A percentile compares a stretch with the other conserved stretches of the same genome.
phyloP scores from a whole-genome alignment of 2,329 filamentous ascomycete species.

The Fusarium siculi region DNA sequence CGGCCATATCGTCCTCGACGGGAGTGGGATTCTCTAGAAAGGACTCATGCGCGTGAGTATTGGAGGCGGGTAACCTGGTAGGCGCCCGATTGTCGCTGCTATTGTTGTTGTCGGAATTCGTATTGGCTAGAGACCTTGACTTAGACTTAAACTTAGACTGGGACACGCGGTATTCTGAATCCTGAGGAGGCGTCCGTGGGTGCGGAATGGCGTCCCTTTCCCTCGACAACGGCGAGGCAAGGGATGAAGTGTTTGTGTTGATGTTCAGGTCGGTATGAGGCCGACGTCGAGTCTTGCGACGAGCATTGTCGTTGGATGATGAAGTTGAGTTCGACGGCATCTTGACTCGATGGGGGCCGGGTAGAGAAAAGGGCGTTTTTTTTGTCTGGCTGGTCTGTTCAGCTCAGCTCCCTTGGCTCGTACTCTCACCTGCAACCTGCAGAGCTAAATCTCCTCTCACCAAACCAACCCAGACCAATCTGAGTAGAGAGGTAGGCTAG shows the following conservation, averaged over 20 bases:
- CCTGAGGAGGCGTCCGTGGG: constrained; percentile 34
- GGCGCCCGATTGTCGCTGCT: constrained; percentile 42
- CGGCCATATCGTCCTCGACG: constrained; percentile 45
- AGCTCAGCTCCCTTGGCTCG: constrained; percentile 16
- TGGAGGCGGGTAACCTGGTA: constrained; percentile 37
- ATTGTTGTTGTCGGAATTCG: constrained; percentile 26
- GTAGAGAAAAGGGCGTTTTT: constrained; percentile 33
- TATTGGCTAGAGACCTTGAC: constrained; percentile 35
- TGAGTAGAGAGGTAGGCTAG: constrained; percentile 22
- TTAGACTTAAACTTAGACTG: constrained; percentile 30
- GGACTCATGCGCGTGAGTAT: constrained; percentile 43
- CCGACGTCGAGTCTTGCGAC: constrained; percentile 40
- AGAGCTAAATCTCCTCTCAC: constrained; percentile 26
- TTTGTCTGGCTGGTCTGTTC: constrained; percentile 26
- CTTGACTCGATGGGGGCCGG: constrained; percentile 24
- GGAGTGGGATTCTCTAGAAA: constrained; percentile 47
- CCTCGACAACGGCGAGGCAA: constrained; percentile 34
- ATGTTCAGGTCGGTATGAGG: constrained; percentile 41
- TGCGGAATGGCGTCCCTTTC: constrained; percentile 37
- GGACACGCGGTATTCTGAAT: constrained; percentile 27
- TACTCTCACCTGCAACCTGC: constrained; percentile 14
- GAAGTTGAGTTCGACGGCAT: constrained; percentile 36
- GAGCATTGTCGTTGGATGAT: constrained; percentile 41
- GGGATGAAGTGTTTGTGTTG: constrained; percentile 40
- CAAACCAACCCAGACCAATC: constrained; percentile 29